Evolutionary conservation across 257 asterid species (phyloP), one percentile per base, ranked within the genome.

Genomic region (Jacaranda copaia): DNA sequence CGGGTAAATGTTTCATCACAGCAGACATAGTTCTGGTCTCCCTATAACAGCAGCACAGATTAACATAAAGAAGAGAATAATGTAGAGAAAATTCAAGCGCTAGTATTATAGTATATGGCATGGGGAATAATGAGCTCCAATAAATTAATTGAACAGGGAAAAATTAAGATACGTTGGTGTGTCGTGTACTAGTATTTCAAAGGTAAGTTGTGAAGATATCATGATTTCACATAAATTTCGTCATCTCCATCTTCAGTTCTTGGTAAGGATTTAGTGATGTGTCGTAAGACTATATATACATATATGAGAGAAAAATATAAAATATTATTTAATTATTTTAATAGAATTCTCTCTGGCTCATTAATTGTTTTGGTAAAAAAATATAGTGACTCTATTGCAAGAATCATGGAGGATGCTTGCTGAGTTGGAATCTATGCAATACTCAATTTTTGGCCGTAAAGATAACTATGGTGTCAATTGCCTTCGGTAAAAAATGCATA

Each of bases 1-100:
- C 25, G 62, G 58, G 45, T 6, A 51, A 71, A 39, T 71, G 76
- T 71, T 70, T 53, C 53, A n/a, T 70, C 11, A 48, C 45, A 52
- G 53, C 39, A 39, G 63, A 55, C 65, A 49, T 49, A 36, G 51
- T 8, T 66, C 53, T 55, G 53, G 76, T 56, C 64, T 53, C 52
- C 76, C 76, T n/a, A 71, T 53, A 71, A 71, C 43, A 5, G 63
- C 53, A 65, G 18, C 75, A 70, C 62, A 35, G 0, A 53, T 51
- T 12, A 36, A 9, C 18, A 48, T 42, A 32, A 25, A 20, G 52
- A 71, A 36, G 18, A 36, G 38, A 36, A 71, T 55, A 35, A 15
- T 66, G 14, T 63, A 38, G 14, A 6, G 5, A 6, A 63, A 19
- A 25, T 8, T 59, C 0, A 19, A 10, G 5, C 8, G 32, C 32